Conservation (phyloP, 176 grass and related monocot species). For the Canna indica region DNA sequence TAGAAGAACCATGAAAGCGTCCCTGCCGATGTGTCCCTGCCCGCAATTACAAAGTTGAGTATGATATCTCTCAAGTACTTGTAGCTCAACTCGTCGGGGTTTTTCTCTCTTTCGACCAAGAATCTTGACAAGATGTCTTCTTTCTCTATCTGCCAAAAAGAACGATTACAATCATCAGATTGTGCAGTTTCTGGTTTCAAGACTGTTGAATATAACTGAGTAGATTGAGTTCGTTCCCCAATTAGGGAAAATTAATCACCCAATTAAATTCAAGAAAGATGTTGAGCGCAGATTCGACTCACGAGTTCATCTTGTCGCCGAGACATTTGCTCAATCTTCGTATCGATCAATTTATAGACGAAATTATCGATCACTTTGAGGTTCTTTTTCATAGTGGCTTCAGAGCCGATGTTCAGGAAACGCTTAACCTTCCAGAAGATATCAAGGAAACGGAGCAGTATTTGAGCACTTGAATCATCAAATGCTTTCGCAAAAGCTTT, state of each 20-base stretch:
- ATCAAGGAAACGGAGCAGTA: not conserved
- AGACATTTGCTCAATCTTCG: constrained; percentile 1
- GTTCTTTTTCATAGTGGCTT: constrained; percentile 6
- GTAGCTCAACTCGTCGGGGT: constrained; percentile 2
- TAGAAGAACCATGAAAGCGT: constrained; percentile 17
- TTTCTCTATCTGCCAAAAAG: constrained; percentile 10
- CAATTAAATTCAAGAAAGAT: too few relatives aligned
- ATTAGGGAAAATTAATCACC: too few relatives aligned
- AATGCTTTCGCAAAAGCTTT: not conserved
- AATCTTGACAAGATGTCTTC: constrained; percentile 20
- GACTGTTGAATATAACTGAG: too few relatives aligned
- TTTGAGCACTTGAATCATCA: not conserved
- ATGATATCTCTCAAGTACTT: constrained; percentile 14
- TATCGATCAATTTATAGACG: not conserved
- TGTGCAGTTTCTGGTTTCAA: not conserved
- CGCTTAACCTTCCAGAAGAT: not conserved
- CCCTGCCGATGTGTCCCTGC: constrained; percentile 12
- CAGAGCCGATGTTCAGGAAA: not conserved
- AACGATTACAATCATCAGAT: not conserved
- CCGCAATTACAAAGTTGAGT: constrained; percentile 12
- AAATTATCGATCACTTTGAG: not conserved
- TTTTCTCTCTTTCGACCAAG: constrained; percentile 3
- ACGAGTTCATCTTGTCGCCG: not conserved
- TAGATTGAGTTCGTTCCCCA: too few relatives aligned
- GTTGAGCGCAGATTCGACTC: not conserved